A percentile compares a stretch with the other conserved stretches of the same genome.
These are phyloP conservation scores for Amanita polypyramis DNA, from an alignment of 768 basidiomycete genomes.

Conservation along the genomic window DNA sequence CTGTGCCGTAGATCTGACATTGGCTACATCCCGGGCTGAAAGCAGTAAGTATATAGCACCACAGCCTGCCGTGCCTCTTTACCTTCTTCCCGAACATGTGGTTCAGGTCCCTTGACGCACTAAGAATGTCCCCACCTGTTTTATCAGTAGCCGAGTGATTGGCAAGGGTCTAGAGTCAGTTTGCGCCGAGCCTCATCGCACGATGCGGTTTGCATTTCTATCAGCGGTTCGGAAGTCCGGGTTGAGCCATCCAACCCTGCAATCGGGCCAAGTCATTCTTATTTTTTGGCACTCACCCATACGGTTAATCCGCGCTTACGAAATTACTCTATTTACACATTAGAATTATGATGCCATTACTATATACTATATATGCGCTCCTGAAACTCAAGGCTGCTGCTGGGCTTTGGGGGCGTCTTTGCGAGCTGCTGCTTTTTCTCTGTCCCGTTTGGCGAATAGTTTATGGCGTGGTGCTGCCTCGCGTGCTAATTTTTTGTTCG, in stretches of 20 bases:
- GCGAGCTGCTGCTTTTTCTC: slow-evolving; percentile 49
- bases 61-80: background rate
- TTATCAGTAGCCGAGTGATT: slow-evolving; percentile 3
- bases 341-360: background rate
- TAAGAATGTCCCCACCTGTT: background rate
- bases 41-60: background rate
- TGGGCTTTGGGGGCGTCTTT: slow-evolving; percentile 27
- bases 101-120: slow-evolving; percentile 1
- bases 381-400: background rate
- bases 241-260: slow-evolving; percentile 1
- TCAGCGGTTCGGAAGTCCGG: slow-evolving; percentile 2
- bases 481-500: slow-evolving; percentile 69
- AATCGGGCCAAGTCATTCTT: slow-evolving; percentile 7
- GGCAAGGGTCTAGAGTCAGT: slow-evolving; percentile 7
- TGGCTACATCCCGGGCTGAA: slow-evolving; percentile 1
- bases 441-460: slow-evolving; percentile 75
- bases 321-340: slow-evolving; percentile 7
- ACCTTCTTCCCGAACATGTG: background rate
- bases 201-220: background rate
- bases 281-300: slow-evolving; percentile 2
- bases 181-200: slow-evolving; percentile 1
- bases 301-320: slow-evolving; percentile 4
- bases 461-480: slow-evolving; percentile 55
- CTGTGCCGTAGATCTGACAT: slow-evolving; percentile 5
- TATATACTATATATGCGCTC: slow-evolving; percentile 1